Conservation (phyloP, 257 asterid species). For the Nicotiana obtusifolia region DNA sequence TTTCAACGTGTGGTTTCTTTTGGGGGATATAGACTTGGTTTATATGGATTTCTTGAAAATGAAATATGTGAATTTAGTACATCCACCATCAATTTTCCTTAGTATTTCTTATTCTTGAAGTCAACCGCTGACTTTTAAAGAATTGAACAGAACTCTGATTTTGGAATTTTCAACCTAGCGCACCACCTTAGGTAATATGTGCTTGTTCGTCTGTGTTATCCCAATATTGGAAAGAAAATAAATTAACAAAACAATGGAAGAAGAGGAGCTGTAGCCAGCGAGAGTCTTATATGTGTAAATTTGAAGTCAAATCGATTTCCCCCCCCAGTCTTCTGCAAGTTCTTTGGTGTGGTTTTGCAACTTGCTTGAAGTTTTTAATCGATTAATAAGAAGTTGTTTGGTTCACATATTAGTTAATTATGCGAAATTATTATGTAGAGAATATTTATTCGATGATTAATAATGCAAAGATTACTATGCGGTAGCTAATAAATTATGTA, state of each 20-base stretch:
- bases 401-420: no score
- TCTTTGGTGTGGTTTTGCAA: not conserved
- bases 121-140: not conserved
- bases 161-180: no score
- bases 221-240: not conserved
- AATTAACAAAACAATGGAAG: not conserved
- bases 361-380: not conserved
- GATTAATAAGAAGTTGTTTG: no score
- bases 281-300: not conserved
- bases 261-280: not conserved
- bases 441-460: no score
- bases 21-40: not conserved
- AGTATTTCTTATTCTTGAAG: not conserved
- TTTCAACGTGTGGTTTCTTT: not conserved
- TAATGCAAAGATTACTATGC: no score
- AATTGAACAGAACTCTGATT: not conserved
- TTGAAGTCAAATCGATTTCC: not conserved
- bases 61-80: not conserved
- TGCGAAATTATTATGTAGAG: no score
- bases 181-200: no score
- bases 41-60: not conserved
- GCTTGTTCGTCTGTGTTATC: not conserved
- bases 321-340: not conserved
- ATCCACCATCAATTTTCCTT: not conserved
- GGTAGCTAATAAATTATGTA: no score